Base-by-base conservation (phyloP, 768 basidiomycete genomes). In the Daedaleopsis sinensis region DNA sequence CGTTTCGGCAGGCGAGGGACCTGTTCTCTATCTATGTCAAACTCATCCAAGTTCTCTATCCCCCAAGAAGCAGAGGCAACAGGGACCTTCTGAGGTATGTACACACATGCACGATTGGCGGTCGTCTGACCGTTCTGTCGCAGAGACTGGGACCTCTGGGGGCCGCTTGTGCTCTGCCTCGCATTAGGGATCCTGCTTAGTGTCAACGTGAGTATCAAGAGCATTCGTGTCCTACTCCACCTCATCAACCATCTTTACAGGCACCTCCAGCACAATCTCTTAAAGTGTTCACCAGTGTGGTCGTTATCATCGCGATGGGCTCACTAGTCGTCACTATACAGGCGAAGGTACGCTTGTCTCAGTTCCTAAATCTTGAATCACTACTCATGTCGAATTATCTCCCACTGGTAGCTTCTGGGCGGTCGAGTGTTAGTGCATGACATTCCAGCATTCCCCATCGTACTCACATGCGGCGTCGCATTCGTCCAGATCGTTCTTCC, bases 121-220 rank as follows among this genome's bases (percentile, higher is more conserved):
- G 47, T 49, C 23, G 21, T 21, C n/a, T 13, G 27, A 51, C 58
- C 19, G 32, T 24, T 12, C 12, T 16, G 27, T 15, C 5, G 4
- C 70, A 94, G 94, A 65, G 96, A 98, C 71, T 98, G 96, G 96
- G 96, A 98, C 75, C 82, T 98, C 24, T 98, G 96, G 96, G 96
- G 96, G 3, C 96, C 96, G 12, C 80, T 98, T 3, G 81, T 98
- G 24, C 81, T 95, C 43, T 93, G 90, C 67, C 80, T 96, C 56
- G 73, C 84, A 43, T 82, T 96, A 13, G 91, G 88, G 55, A 88
- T 93, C 47, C 88, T 95, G 80, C 83, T 96, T 19, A 94, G 92
- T 70, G 76, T 94, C 49, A 93, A 92, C 73, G 94, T 92, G 70
- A 54, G 83, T 27, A 12, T 37, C 12, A 11, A 48, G 19, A 13